Conservation (phyloP, 2,329 filamentous ascomycete species). For the Drechslerella coelobrocha region DNA sequence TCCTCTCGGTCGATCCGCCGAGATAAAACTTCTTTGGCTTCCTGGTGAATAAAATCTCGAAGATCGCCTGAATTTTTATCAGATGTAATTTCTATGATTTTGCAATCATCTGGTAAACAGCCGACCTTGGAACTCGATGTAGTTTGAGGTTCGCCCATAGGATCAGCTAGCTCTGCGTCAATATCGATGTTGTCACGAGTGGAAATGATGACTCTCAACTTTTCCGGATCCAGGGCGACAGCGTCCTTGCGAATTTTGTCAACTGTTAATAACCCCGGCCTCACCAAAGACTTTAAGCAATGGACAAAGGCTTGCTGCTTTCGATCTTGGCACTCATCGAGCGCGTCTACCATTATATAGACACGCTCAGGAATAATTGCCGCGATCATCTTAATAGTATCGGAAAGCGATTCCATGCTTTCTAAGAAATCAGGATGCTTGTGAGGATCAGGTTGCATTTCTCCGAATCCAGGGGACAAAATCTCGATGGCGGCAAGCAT, state of each 20-base stretch:
- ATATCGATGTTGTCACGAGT: conserved; percentile 28
- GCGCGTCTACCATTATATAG: conserved; percentile 30
- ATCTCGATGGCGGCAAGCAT: neutral
- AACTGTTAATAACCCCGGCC: neutral
- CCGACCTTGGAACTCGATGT: neutral
- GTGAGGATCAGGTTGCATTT: neutral
- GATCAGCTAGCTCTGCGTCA: conserved; percentile 11
- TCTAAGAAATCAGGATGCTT: neutral
- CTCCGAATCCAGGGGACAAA: conserved; percentile 16
- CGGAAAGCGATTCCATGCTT: neutral
- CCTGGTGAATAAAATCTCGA: conserved; percentile 12
- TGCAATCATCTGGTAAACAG: neutral
- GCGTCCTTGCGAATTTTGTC: neutral
- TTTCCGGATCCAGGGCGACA: neutral
- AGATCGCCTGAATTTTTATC: conserved; percentile 35
- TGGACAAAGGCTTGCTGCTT: conserved; percentile 9
- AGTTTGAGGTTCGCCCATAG: neutral
- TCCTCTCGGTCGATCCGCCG: conserved; percentile 14
- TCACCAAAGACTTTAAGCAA: neutral
- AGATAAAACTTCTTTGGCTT: conserved; percentile 5
- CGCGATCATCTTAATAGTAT: conserved; percentile 8
- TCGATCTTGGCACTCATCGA: conserved; percentile 36
- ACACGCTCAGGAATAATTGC: conserved; percentile 8
- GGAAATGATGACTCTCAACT: conserved; percentile 21
- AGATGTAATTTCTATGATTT: conserved; percentile 25